Conservation (phyloP, 108 stramenopile genomes). For the Nannochloropsis salina region DNA sequence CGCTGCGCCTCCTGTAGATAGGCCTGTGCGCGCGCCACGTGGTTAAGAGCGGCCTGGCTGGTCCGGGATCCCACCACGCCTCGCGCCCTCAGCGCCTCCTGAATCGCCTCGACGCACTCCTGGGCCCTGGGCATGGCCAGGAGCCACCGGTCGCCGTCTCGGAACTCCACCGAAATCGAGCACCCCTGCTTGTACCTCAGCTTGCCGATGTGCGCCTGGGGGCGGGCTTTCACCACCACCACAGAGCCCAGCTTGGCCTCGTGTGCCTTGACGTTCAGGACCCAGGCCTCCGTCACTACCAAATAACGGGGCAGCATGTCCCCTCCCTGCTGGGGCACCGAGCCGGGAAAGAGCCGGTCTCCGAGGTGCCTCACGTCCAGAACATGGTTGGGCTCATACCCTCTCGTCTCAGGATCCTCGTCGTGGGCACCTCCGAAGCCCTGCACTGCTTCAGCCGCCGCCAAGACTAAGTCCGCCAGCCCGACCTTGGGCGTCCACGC, state of each 20-base stretch:
- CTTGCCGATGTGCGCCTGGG: background rate
- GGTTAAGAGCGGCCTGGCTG: background rate
- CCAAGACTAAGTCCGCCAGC: constrained; percentile 1
- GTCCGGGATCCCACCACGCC: background rate
- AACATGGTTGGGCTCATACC: background rate
- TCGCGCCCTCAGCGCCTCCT: background rate
- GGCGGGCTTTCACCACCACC: background rate
- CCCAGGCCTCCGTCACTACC: background rate
- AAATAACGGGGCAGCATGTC: background rate
- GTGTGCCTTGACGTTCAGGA: background rate
- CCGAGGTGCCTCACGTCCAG: background rate
- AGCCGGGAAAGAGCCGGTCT: background rate
- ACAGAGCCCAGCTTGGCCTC: constrained; percentile 2
- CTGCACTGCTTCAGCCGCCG: background rate
- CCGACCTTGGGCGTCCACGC: background rate
- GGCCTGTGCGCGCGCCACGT: background rate
- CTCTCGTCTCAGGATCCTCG: background rate
- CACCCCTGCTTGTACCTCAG: background rate
- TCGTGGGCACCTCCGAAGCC: background rate
- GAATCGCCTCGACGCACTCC: background rate
- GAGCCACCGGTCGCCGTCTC: constrained; percentile 1
- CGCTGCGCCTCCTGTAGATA: background rate
- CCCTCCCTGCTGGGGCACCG: background rate
- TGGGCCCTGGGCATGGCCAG: background rate
- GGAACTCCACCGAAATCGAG: background rate